Evolutionary conservation across 2,329 filamentous ascomycete genomes (phyloP).

Genomic region (Colletotrichum liaoningense): DNA sequence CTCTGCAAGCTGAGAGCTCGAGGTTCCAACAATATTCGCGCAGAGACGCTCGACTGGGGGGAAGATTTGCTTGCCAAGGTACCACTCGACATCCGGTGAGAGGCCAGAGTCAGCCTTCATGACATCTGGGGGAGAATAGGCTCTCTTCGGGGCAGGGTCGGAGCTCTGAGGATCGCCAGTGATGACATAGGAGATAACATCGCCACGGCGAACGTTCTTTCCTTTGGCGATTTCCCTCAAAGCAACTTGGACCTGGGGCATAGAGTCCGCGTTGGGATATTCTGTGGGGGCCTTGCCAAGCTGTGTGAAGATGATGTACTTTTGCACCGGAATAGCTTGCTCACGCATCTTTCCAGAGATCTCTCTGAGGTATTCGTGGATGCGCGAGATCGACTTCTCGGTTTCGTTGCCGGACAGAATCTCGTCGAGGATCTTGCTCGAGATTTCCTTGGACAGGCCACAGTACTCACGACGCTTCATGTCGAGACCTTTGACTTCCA

Average conservation of each 20-base stretch:
- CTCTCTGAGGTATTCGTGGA: slow-evolving; percentile 92
- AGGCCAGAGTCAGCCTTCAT: slow-evolving; percentile 80
- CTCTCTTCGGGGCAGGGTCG: slow-evolving; percentile 86
- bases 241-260: slow-evolving; percentile 98
- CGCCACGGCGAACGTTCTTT: slow-evolving; percentile 89
- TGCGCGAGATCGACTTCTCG: slow-evolving; percentile 86
- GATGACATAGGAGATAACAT: slow-evolving; percentile 96
- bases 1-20: slow-evolving; percentile 88
- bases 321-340: slow-evolving; percentile 77
- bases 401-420: slow-evolving; percentile 94
- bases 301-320: slow-evolving; percentile 98
- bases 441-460: slow-evolving; percentile 93
- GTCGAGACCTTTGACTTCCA: slow-evolving; percentile 98
- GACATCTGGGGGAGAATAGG: slow-evolving; percentile 87
- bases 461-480: slow-evolving; percentile 99
- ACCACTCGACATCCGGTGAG: slow-evolving; percentile 94
- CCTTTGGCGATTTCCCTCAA: slow-evolving; percentile 88
- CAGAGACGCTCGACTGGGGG: slow-evolving; percentile 97
- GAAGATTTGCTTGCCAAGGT: slow-evolving; percentile 97
- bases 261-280: slow-evolving; percentile 92
- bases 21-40: slow-evolving; percentile 93
- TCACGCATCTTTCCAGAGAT: slow-evolving; percentile 89
- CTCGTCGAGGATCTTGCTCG: slow-evolving; percentile 88
- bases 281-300: slow-evolving; percentile 93
- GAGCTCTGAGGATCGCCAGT: slow-evolving; percentile 76